Base-by-base conservation (phyloP, 306 rosid species). In the Malus domestica region DNA sequence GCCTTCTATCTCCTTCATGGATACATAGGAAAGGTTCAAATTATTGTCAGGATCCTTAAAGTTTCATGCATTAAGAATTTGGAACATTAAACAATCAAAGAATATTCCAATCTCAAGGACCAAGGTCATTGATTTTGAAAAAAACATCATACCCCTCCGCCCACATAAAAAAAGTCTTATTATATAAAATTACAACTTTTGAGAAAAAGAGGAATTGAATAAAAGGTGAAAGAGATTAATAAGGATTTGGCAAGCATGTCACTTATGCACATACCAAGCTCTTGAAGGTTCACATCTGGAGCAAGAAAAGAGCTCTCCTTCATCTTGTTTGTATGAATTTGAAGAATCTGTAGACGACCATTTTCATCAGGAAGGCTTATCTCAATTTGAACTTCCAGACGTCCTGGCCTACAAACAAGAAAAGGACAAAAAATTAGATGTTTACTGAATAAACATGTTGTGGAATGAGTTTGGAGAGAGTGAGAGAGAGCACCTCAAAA, bases 301-400 rank as follows among this genome's bases (percentile, higher is more conserved):
- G 99, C 83, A 67, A 96, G 89, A 89, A 92, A 96, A 68, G 99
- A 96, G 87, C 89, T 96, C 82, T 96, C 99, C 85, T 96, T 96
- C 99, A 96, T 96, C 85, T 89, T 86, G 87, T 92, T 96, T 20
- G 99, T 92, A 78, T 96, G 99, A 86, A 96, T 96, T 78, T 92
- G 93, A 83, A 96, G 97, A 89, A 96, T 95, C 83, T 95, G 99
- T 58, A 92, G 20, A 69, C 99, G 93, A 23, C 99, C 99, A 85
- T 89, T 86, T 84, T 95, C 99, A 89, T 95, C 99, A 25, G 99
- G 99, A 83, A 95, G 97, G 82, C 97, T 89, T 80, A 95, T 92
- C 87, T 95, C 99, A 80, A 95, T 89, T 81, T 92, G 99, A 74
- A 95, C 98, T 88, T 95, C 99, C 90, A 95, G 80, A 52, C 99